Percentiles rank a stretch among this genome's conserved stretches.
Evolutionary conservation across 495 filamentous ascomycete species (phyloP).

Genomic region (Cudoniella acicularis): DNA sequence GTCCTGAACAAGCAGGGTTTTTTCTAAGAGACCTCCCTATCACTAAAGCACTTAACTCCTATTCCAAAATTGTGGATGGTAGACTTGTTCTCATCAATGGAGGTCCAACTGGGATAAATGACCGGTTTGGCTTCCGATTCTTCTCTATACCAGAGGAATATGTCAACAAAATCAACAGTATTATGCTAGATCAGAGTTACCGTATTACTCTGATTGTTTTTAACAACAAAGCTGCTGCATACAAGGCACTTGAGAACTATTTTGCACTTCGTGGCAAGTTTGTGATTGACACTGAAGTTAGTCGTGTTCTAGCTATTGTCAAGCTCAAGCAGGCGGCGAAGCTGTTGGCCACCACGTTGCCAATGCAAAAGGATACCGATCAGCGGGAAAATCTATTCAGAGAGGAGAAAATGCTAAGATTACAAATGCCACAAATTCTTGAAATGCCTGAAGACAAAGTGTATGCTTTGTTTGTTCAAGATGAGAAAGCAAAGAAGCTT

Average conservation of each 20-base stretch:
- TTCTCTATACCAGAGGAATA: slow-evolving; percentile 32
- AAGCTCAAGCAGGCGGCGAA: slow-evolving; percentile 1
- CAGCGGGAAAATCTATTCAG: not conserved
- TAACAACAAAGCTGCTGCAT: slow-evolving; percentile 19
- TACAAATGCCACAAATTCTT: not conserved
- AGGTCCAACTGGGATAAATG: slow-evolving; percentile 14
- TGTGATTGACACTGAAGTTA: not conserved
- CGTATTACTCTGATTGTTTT: slow-evolving; percentile 31
- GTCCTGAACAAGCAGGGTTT: slow-evolving; percentile 13
- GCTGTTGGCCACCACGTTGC: slow-evolving; percentile 3
- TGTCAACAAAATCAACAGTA: slow-evolving; percentile 38
- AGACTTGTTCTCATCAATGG: slow-evolving; percentile 13
- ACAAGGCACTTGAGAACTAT: not conserved
- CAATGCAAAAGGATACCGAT: not conserved
- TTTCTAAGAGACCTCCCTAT: slow-evolving; percentile 38
- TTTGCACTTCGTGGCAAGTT: not conserved
- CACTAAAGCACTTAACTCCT: slow-evolving; percentile 35
- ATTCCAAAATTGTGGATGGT: slow-evolving; percentile 30
- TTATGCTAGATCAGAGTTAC: slow-evolving; percentile 37
- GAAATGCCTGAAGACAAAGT: not conserved
- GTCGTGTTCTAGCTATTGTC: not conserved
- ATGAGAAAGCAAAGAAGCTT: slow-evolving; percentile 5
- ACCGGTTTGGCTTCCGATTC: slow-evolving; percentile 41
- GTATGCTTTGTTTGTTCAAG: slow-evolving; percentile 1
- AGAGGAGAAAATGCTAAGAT: too few relatives aligned